These are phyloP conservation scores for Sambucus nigra DNA, from an alignment of 129 eudicot species.

Conservation along the genomic window DNA sequence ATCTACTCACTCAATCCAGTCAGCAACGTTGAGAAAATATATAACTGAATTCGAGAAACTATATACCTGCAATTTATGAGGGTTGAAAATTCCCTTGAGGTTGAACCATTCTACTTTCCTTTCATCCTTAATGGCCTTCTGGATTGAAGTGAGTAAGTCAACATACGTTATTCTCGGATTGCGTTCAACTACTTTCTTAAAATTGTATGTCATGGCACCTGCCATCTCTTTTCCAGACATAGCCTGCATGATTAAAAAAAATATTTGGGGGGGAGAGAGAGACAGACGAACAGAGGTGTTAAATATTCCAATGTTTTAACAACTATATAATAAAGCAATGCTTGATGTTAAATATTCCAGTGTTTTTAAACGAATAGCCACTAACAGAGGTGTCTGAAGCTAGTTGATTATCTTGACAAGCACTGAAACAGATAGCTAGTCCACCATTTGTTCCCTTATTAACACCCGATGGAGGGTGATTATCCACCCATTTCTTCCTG, in stretches of 20 bases:
- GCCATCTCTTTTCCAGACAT: slow-evolving; percentile 59
- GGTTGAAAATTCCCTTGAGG: slow-evolving; percentile 41
- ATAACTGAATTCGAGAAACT: neutral
- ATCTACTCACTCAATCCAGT: no score
- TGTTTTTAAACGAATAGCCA: slow-evolving; percentile 2
- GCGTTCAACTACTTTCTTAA: slow-evolving; percentile 38
- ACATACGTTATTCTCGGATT: slow-evolving; percentile 35
- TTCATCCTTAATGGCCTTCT: slow-evolving; percentile 24
- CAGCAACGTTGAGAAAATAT: neutral
- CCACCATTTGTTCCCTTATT: slow-evolving; percentile 66
- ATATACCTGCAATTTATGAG: slow-evolving; percentile 47
- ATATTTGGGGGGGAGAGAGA: neutral
- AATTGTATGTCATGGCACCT: slow-evolving; percentile 78
- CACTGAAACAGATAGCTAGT: slow-evolving; percentile 57
- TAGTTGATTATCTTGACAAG: slow-evolving; percentile 64
- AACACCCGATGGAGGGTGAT: slow-evolving; percentile 55
- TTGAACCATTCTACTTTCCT: slow-evolving; percentile 30
- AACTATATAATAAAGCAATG: no score
- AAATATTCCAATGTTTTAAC: no score
- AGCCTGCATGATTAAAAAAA: slow-evolving; percentile 32
- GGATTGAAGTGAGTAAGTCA: slow-evolving; percentile 44
- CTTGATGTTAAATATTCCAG: no score
- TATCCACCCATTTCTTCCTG: slow-evolving; percentile 48
- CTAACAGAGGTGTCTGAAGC: slow-evolving; percentile 74
- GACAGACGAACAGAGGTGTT: no score